Evolutionary conservation across 352 stramenopile species (phyloP).

Genomic region (Globisporangium iwayamae): DNA sequence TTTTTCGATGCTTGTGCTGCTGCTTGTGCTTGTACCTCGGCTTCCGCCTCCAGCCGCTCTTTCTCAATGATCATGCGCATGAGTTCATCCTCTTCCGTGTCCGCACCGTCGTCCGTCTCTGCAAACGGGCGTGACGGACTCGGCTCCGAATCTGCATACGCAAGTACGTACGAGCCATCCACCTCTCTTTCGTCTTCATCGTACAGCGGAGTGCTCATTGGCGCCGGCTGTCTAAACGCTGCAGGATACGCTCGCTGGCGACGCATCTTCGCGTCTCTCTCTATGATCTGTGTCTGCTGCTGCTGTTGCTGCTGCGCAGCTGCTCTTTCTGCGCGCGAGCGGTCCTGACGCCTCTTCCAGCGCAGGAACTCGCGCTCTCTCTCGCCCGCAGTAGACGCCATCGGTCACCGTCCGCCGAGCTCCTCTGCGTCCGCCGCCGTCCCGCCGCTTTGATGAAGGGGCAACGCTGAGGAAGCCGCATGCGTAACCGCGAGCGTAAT

Average conservation of each 20-base stretch:
- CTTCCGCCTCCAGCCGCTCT: constrained; percentile 24
- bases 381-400: constrained; percentile 5
- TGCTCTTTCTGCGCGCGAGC: constrained; percentile 6
- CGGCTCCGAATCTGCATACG: constrained; percentile 13
- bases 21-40: constrained; percentile 7
- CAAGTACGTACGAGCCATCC: background rate
- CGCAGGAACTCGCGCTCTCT: constrained; percentile 21
- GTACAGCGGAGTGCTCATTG: background rate
- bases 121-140: constrained; percentile 8
- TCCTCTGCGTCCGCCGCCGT: no score
- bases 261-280: background rate
- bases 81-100: constrained; percentile 38
- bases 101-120: background rate
- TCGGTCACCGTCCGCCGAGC: background rate
- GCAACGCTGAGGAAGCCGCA: no score
- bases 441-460: background rate
- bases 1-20: constrained; percentile 2
- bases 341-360: constrained; percentile 22
- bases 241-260: background rate
- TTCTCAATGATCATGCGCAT: constrained; percentile 35
- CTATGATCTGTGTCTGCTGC: background rate
- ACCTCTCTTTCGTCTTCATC: background rate
- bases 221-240: background rate
- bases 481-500: no score
- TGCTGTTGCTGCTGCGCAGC: constrained; percentile 4